These are phyloP conservation scores for Aspergillus arachidicola DNA, from an alignment of 2,329 filamentous ascomycete genomes.

Conservation along the genomic window DNA sequence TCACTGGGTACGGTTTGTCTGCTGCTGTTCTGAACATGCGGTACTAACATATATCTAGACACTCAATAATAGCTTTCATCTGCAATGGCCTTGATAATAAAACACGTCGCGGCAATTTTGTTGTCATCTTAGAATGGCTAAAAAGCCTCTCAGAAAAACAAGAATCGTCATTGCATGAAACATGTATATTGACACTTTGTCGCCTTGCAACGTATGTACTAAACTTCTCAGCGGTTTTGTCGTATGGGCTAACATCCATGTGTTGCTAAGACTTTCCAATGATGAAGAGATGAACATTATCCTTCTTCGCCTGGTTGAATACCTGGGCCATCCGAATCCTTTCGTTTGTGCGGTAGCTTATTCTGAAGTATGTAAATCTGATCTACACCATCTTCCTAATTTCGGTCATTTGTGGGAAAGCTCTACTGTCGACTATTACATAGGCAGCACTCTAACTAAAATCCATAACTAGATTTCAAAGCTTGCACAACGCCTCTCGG, in stretches of 20 bases:
- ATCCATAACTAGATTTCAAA: constrained; percentile 60
- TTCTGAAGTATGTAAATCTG: constrained; percentile 63
- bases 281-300: constrained; percentile 87
- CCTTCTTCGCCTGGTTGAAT: constrained; percentile 80
- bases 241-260: constrained; percentile 13
- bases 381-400: background rate
- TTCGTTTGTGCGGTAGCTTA: constrained; percentile 81
- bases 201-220: constrained; percentile 68
- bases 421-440: background rate
- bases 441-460: background rate
- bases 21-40: background rate
- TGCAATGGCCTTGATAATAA: constrained; percentile 50
- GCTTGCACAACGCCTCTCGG: constrained; percentile 66
- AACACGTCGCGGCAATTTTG: constrained; percentile 65
- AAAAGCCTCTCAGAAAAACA: constrained; percentile 72
- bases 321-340: constrained; percentile 79
- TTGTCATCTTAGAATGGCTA: constrained; percentile 70
- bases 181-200: constrained; percentile 83
- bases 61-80: constrained; percentile 69
- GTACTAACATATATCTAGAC: constrained; percentile 43
- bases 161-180: constrained; percentile 72
- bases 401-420: background rate
- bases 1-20: constrained; percentile 61
- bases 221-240: constrained; percentile 5
- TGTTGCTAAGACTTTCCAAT: constrained; percentile 59